Base-by-base conservation (phyloP, 768 basidiomycete species). In the Trametes punicea region DNA sequence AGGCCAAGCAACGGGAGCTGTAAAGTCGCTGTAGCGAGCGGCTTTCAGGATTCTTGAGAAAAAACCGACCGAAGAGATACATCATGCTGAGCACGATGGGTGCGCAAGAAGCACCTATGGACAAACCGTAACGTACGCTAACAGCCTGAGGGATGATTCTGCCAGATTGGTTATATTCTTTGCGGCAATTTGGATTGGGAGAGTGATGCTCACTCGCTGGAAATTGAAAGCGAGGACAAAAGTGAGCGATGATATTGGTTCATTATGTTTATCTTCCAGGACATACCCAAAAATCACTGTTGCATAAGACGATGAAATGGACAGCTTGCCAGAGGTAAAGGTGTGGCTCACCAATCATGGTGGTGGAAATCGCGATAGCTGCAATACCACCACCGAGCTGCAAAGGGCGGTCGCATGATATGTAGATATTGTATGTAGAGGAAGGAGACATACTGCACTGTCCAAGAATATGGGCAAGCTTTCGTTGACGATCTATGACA, bases 391-490 rank as follows among this genome's bases (percentile, higher is more conserved):
- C 90, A 20, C 84, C 84, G 39, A 84, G 71, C 66, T 81, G 33
- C 6, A 27, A 21, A 26, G 13, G n/a, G n/a, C n/a, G n/a, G n/a
- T n/a, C 39, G 30, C 42, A 31, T 38, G 50, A 25, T 9, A n/a
- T 8, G 15, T 16, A 27, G 13, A 13, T 20, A 21, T 36, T 47
- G 18, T 5, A 15, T 29, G 18, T 16, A 50, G 16, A 16, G 8
- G 26, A 39, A 8, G 4, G 13, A n/a, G 20, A 60, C 71, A 49
- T 65, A 81, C 77, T 16, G 88, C 88, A 61, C 82, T 83, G 64
- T 91, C 88, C 44, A 91, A 71, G 68, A 91, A 91, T 40, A 92
- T 90, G 31, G 88, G 88, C 54, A 93, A 79, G 71, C 86, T 87
- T 67, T 91, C 90, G 59, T 92, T 92, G 51, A 91, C 75, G 55